Evolutionary conservation across 2,329 filamentous ascomycete genomes (phyloP).

Genomic region (Nannizziopsis barbatae): DNA sequence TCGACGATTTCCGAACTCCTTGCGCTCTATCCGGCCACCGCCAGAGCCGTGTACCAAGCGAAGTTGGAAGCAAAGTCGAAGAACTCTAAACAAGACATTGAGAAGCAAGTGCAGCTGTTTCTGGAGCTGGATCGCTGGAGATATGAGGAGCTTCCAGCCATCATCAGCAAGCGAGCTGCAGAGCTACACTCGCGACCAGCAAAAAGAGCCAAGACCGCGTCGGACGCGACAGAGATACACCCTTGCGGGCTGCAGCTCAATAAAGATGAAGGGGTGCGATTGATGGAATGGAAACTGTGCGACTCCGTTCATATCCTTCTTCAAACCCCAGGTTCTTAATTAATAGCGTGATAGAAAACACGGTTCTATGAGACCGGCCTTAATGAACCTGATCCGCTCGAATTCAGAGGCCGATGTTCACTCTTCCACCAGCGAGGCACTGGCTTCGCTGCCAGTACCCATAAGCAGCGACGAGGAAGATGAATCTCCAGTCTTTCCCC

Average conservation of each 20-base stretch:
- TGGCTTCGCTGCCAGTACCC: conserved; percentile 13
- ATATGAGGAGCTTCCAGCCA: conserved; percentile 20
- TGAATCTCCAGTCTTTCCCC: conserved; percentile 20
- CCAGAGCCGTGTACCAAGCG: conserved; percentile 16
- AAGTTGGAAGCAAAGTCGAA: conserved; percentile 16
- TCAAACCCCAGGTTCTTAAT: background rate
- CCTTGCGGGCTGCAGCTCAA: conserved; percentile 17
- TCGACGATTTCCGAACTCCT: conserved; percentile 12
- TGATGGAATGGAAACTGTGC: conserved; percentile 39
- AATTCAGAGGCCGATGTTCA: conserved; percentile 23
- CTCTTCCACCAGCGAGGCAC: conserved; percentile 23
- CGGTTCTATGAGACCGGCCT: conserved; percentile 30
- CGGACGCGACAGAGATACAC: conserved; percentile 13
- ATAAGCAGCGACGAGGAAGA: conserved; percentile 10
- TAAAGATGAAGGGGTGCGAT: conserved; percentile 27
- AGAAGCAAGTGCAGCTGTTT: conserved; percentile 21
- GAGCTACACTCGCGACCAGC: background rate
- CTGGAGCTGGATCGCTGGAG: conserved; percentile 30
- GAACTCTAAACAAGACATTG: conserved; percentile 9
- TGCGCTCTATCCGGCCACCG: conserved; percentile 17
- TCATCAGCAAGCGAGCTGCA: background rate
- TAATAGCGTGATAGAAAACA: conserved; percentile 26
- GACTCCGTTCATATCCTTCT: conserved; percentile 6
- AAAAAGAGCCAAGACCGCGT: conserved; percentile 11
- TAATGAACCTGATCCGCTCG: conserved; percentile 32